phyloP scores from a whole-genome alignment of 345 rosid species.

The Passiflora organensis region DNA sequence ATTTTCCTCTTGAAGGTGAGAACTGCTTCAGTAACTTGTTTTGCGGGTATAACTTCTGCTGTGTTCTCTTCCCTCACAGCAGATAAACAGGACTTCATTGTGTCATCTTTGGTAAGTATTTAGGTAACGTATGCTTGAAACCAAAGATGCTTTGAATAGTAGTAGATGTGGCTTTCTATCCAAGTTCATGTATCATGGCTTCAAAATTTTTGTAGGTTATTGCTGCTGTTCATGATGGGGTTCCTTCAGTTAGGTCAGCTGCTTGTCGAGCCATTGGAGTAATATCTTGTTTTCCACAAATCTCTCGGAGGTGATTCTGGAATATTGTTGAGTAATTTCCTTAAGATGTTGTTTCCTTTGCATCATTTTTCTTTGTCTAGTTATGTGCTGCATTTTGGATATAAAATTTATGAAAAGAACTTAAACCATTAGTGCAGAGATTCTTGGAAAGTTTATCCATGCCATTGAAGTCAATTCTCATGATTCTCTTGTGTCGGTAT shows the following conservation, averaged over 20 bases:
- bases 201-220: constrained; percentile 37
- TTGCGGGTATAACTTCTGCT: constrained; percentile 87
- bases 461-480: constrained; percentile 68
- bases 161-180: neutral
- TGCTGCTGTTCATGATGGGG: constrained; percentile 61
- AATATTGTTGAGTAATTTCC: constrained; percentile 3
- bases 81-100: constrained; percentile 53
- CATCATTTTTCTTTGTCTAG: constrained; percentile 1
- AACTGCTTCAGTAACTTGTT: constrained; percentile 77
- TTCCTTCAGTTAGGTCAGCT: constrained; percentile 85
- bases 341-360: constrained; percentile 6
- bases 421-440: constrained; percentile 66
- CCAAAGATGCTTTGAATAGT: constrained; percentile 9
- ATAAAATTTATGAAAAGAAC: constrained; percentile 29
- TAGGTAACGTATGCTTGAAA: constrained; percentile 3
- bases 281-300: constrained; percentile 68
- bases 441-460: constrained; percentile 59
- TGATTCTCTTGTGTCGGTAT: constrained; percentile 69
- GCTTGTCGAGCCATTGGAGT: constrained; percentile 98
- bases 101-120: constrained; percentile 64
- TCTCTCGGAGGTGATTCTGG: constrained; percentile 53
- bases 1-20: constrained; percentile 56
- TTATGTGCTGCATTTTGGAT: constrained; percentile 8
- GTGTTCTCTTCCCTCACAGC: constrained; percentile 53
- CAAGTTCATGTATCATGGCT: constrained; percentile 17